phyloP scores from a whole-genome alignment of 768 basidiomycete species.

The Mrakia hoshinonis region DNA sequence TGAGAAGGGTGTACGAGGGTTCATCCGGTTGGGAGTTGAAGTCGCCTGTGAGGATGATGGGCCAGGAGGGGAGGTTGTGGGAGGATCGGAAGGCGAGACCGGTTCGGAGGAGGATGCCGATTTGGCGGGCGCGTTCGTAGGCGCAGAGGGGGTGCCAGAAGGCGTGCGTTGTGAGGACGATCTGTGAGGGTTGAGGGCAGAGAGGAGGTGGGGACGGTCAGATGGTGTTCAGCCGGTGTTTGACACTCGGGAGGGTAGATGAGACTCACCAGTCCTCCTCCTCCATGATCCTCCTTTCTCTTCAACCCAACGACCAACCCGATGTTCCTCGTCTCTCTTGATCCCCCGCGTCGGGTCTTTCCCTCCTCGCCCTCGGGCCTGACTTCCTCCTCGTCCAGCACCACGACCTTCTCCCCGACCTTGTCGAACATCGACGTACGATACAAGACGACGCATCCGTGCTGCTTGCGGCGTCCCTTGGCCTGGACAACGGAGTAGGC shows the following conservation, averaged over 20 bases:
- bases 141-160: constrained; percentile 46
- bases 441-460: constrained; percentile 78
- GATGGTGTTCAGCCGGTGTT: not conserved
- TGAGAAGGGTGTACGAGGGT: constrained; percentile 68
- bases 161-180: constrained; percentile 19
- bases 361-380: constrained; percentile 40
- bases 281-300: constrained; percentile 38
- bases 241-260: not conserved
- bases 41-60: constrained; percentile 77
- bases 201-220: not conserved
- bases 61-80: constrained; percentile 52
- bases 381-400: constrained; percentile 62
- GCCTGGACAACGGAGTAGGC: constrained; percentile 57
- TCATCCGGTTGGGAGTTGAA: constrained; percentile 84
- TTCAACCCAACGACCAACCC: constrained; percentile 63
- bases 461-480: constrained; percentile 64
- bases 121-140: constrained; percentile 79
- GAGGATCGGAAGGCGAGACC: constrained; percentile 51
- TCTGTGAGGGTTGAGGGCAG: constrained; percentile 1
- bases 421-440: constrained; percentile 48
- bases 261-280: constrained; percentile 43
- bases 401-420: constrained; percentile 48
- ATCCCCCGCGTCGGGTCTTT: constrained; percentile 48
- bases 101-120: constrained; percentile 62
- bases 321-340: constrained; percentile 70